Evolutionary conservation across 75 land plant species (phyloP), one percentile per base, ranked within the genome.

Genomic region (Pinus tabuliformis): DNA sequence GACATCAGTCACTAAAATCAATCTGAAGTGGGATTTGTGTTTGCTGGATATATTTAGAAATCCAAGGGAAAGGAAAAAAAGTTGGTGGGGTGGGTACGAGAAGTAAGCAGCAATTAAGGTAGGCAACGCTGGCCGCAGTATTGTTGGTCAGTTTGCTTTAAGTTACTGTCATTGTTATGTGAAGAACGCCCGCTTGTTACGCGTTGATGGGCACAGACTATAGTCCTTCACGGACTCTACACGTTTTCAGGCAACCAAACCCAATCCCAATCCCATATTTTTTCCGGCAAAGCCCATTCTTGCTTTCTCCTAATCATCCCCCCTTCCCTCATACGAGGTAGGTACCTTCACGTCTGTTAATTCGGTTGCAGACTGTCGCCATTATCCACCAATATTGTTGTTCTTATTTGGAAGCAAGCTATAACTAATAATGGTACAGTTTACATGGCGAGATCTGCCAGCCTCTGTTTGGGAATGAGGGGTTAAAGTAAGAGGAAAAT

Each of bases 151-250:
- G 62, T 22, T 18, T 60, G 20, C 22, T 22, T 60, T 20, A 21
- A 60, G n/a, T 60, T 18, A n/a, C 7, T 60, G 21, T 60, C 62
- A 60, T 18, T 6, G n/a, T 60, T 60, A 60, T 60, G 62, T 60
- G 62, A 20, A 60, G 62, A 60, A 60, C 21, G 62, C 21, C 62
- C 62, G n/a, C 62, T 60, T 60, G 62, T 60, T 60, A 21, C 62
- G 62, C 62, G 20, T 60, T 5, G 20, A 60, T 20, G 22, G 54
- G 11, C 54, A 49, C 11, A 49, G 54, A 2, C 12, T 11, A 49
- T 2, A 49, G 54, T 9, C 12, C 54, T 49, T 49, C 12, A 49
- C 54, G 54, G 54, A 49, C 9, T 49, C 54, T 60, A 6, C 62
- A 18, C 20, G 62, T 60, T 60, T 16, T 60, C 62, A 18, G 22